Conservation (phyloP, 345 rosid genomes). For the Rhodamnia argentea region DNA sequence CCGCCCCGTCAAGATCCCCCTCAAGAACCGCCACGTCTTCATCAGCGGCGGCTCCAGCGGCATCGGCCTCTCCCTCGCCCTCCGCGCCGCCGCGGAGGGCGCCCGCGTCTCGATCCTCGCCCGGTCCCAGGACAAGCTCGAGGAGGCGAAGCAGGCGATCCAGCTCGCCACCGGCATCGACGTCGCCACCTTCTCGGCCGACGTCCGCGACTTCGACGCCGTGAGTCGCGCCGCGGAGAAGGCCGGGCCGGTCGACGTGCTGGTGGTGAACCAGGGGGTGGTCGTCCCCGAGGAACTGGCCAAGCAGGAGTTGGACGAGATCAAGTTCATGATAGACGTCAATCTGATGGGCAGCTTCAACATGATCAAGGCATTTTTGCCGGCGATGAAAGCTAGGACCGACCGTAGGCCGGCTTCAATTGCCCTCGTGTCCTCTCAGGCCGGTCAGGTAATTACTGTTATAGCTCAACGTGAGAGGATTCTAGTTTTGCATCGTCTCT, state of each 20-base stretch:
- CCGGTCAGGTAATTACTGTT: slow-evolving; percentile 51
- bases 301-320: slow-evolving; percentile 50
- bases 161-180: slow-evolving; percentile 61
- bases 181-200: slow-evolving; percentile 52
- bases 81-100: slow-evolving; percentile 55
- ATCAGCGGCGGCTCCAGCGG: slow-evolving; percentile 93
- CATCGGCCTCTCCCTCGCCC: slow-evolving; percentile 80
- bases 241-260: slow-evolving; percentile 66
- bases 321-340: slow-evolving; percentile 66
- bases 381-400: slow-evolving; percentile 53
- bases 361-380: slow-evolving; percentile 72
- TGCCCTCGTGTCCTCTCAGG: slow-evolving; percentile 78
- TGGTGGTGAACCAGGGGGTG: slow-evolving; percentile 81
- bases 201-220: slow-evolving; percentile 65
- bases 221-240: slow-evolving; percentile 30
- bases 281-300: slow-evolving; percentile 49
- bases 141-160: slow-evolving; percentile 54
- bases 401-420: slow-evolving; percentile 51
- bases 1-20: slow-evolving; percentile 43
- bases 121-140: slow-evolving; percentile 46
- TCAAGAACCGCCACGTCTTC: slow-evolving; percentile 73
- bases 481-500: neutral
- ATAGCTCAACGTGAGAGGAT: neutral
- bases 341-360: slow-evolving; percentile 81
- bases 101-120: slow-evolving; percentile 78